Conservation (phyloP, 306 rosid genomes). For the Cucurbita pepo region DNA sequence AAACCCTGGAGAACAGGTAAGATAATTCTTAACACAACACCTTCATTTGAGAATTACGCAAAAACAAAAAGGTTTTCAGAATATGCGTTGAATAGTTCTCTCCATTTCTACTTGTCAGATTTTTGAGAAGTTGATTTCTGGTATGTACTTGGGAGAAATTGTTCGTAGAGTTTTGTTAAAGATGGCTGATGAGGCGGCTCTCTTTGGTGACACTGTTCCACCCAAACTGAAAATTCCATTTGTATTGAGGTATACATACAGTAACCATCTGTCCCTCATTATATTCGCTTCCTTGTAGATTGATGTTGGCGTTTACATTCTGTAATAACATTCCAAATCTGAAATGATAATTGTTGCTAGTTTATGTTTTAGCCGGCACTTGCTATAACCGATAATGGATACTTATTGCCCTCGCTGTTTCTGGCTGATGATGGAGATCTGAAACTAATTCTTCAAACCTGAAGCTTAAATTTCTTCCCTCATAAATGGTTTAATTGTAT, state of each 20-base stretch:
- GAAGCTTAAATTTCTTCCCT: background rate
- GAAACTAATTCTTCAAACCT: background rate
- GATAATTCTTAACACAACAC: background rate
- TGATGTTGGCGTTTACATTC: background rate
- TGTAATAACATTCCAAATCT: background rate
- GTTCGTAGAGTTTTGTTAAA: constrained; percentile 59
- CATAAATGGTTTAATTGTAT: background rate
- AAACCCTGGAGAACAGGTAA: constrained; percentile 97
- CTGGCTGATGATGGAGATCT: background rate
- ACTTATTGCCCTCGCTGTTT: background rate
- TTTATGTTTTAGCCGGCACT: background rate
- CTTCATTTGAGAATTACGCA: background rate
- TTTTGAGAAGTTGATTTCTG: constrained; percentile 84
- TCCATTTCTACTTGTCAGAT: constrained; percentile 32
- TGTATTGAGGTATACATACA: constrained; percentile 44
- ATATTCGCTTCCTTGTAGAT: background rate
- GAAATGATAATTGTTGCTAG: background rate
- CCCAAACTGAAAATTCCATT: constrained; percentile 61
- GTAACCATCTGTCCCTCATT: background rate
- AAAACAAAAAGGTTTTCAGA: background rate
- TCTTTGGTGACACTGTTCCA: constrained; percentile 76
- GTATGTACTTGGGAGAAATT: constrained; percentile 97
- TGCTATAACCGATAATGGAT: background rate
- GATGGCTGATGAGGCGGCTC: constrained; percentile 73
- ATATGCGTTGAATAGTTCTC: constrained; percentile 5